Conservation (phyloP, 2,329 filamentous ascomycete species). For the Samsoniella hepiali region DNA sequence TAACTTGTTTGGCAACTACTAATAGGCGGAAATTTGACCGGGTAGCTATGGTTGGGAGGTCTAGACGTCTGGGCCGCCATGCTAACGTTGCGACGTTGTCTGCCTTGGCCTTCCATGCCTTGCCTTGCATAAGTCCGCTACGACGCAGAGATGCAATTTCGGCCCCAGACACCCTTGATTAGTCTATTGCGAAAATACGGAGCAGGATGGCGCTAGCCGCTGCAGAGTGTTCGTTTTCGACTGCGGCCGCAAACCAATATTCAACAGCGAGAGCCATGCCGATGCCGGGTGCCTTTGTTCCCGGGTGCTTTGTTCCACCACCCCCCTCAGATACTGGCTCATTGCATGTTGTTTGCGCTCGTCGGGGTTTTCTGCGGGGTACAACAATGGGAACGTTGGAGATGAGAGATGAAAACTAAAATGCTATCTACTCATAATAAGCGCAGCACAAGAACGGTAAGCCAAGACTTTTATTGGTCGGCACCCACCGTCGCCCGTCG, state of each 20-base stretch:
- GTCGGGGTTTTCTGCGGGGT: neutral
- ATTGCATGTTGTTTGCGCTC: neutral
- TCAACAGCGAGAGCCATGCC: too few species aligned
- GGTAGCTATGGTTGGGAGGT: neutral
- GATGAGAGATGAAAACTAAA: neutral
- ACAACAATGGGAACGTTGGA: neutral
- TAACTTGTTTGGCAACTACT: neutral
- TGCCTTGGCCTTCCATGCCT: neutral
- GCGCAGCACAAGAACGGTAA: neutral
- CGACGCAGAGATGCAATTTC: neutral
- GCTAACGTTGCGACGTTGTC: neutral
- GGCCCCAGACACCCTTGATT: neutral
- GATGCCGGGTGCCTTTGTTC: too few species aligned
- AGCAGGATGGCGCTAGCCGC: neutral
- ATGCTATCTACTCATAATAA: neutral
- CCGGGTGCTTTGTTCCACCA: too few species aligned
- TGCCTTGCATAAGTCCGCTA: neutral
- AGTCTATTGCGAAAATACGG: slow-evolving; percentile 1
- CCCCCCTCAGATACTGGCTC: neutral
- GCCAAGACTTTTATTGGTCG: neutral
- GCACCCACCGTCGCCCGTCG: neutral
- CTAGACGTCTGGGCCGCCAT: neutral
- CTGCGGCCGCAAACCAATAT: neutral
- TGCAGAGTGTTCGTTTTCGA: neutral
- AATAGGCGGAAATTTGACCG: neutral